Evolutionary conservation across 257 asterid genomes (phyloP).

Genomic region (Scutellaria barbata): DNA sequence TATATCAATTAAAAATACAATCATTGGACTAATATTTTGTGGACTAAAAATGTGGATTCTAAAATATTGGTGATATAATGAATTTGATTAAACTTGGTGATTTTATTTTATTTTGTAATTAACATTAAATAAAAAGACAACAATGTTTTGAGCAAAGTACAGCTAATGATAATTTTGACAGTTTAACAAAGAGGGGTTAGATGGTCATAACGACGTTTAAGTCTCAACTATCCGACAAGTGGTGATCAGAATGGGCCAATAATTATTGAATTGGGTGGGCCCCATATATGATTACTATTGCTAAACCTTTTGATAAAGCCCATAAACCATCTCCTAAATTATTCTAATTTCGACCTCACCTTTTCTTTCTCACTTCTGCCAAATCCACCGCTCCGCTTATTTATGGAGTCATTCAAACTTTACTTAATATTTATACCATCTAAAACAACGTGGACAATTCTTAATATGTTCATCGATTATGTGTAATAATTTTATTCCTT

Average conservation of each 20-base stretch:
- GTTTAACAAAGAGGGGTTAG: conserved; percentile 50
- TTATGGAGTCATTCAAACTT: no score
- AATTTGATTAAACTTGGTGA: no score
- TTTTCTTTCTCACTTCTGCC: conserved; percentile 1
- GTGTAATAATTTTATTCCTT: no score
- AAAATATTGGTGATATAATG: no score
- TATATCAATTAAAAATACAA: no score
- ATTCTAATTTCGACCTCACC: conserved; percentile 17
- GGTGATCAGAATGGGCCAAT: conserved; percentile 41
- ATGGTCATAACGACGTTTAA: conserved; percentile 57
- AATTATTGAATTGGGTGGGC: conserved; percentile 41
- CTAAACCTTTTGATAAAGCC: conserved; percentile 55
- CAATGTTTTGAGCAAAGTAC: conserved; percentile 7
- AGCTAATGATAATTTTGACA: conserved; percentile 49
- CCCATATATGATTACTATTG: conserved; percentile 54
- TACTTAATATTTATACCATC: no score
- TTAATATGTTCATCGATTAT: no score
- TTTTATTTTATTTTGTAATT: no score
- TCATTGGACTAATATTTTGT: no score
- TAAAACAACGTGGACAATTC: no score
- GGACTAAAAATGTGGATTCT: no score
- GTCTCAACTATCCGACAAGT: conserved; percentile 57
- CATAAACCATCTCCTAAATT: conserved; percentile 41
- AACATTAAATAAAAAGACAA: no score
- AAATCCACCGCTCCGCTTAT: conserved; percentile 12